Evolutionary conservation across 2,329 filamentous ascomycete genomes (phyloP).

Genomic region (Ilyonectria robusta): DNA sequence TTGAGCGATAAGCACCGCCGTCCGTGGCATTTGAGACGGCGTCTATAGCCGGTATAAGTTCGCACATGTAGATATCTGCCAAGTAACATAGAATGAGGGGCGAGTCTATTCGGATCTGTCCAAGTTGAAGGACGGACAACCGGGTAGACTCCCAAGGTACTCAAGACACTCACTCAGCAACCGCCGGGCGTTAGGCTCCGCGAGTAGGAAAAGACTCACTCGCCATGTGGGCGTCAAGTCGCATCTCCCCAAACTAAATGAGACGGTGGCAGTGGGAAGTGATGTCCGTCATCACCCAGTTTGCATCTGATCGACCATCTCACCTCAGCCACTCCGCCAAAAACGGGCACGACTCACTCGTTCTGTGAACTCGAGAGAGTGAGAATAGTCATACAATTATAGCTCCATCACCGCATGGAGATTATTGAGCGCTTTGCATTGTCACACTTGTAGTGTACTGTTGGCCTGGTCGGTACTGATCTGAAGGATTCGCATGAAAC

Average conservation of each 20-base stretch:
- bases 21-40: neutral
- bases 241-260: slow-evolving; percentile 3
- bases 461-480: neutral
- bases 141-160: neutral
- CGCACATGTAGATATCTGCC: neutral
- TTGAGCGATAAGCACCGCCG: neutral
- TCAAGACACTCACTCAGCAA: neutral
- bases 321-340: slow-evolving; percentile 22
- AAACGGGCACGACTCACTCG: neutral
- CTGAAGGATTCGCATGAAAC: slow-evolving; percentile 4
- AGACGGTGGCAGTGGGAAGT: slow-evolving; percentile 6
- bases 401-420: neutral
- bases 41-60: neutral
- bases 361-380: neutral
- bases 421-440: neutral
- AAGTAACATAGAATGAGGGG: neutral
- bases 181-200: neutral
- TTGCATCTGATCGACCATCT: slow-evolving; percentile 23
- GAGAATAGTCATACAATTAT: neutral
- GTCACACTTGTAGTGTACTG: neutral
- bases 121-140: neutral
- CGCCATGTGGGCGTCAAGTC: neutral
- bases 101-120: neutral
- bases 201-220: slow-evolving; percentile 10
- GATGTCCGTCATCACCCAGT: neutral